phyloP scores from a whole-genome alignment of 2,329 filamentous ascomycete genomes.

The Purpureocillium takamizusanense region DNA sequence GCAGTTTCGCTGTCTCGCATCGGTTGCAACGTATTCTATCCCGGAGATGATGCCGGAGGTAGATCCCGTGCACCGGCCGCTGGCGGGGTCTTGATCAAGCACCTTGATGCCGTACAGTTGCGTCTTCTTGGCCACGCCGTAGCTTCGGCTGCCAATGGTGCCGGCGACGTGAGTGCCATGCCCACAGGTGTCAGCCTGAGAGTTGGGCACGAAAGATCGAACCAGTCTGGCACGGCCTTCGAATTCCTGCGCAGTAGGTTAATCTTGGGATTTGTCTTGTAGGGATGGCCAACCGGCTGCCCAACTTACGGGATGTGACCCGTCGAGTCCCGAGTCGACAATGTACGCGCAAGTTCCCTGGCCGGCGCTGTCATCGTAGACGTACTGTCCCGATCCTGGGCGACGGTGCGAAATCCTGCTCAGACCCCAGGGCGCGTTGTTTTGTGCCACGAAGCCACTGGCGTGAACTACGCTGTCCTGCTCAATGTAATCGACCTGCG shows the following conservation, averaged over 20 bases:
- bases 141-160: constrained; percentile 21
- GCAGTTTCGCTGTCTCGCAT: constrained; percentile 23
- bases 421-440: constrained; percentile 26
- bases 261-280: too few relatives aligned
- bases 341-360: constrained; percentile 29
- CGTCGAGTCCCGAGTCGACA: constrained; percentile 30
- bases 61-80: constrained; percentile 10
- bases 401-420: constrained; percentile 21
- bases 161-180: constrained; percentile 1
- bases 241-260: constrained; percentile 19
- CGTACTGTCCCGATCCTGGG: constrained; percentile 14
- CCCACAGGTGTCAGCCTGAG: constrained; percentile 17
- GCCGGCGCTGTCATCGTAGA: constrained; percentile 24
- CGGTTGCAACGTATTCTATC: constrained; percentile 27
- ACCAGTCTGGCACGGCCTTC: constrained; percentile 27
- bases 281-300: too few relatives aligned
- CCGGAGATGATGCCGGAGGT: constrained; percentile 28
- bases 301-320: constrained; percentile 20
- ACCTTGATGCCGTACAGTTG: constrained; percentile 30
- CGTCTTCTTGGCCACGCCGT: constrained; percentile 29
- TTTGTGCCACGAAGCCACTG: constrained; percentile 9
- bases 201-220: constrained; percentile 21
- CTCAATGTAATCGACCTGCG: constrained; percentile 12
- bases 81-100: constrained; percentile 19
- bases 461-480: constrained; percentile 16